These are phyloP conservation scores for Mucor plumbeus DNA, from an alignment of 371 early-diverging fungal species.

Conservation along the genomic window DNA sequence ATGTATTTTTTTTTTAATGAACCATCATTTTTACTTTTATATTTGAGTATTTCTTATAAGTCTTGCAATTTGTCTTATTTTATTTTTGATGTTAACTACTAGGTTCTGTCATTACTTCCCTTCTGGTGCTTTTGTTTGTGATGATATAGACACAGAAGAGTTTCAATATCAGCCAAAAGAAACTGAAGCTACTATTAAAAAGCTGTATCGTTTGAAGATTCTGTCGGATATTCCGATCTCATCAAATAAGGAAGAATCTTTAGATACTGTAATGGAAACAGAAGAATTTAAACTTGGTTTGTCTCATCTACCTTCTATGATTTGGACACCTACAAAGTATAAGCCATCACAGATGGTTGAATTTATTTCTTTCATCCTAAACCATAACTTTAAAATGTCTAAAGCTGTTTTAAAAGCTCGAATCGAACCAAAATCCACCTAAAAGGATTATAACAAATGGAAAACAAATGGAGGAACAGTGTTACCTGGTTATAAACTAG, in stretches of 20 bases:
- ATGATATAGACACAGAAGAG: conserved; percentile 13
- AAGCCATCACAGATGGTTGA: conserved; percentile 20
- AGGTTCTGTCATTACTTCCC: conserved; percentile 15
- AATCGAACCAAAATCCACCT: conserved; percentile 19
- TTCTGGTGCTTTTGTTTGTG: conserved; percentile 22
- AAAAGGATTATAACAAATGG: conserved; percentile 16
- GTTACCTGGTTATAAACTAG: conserved; percentile 23
- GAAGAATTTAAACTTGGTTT: conserved; percentile 14
- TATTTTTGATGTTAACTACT: conserved; percentile 20
- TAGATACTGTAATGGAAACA: conserved; percentile 18
- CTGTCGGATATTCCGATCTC: conserved; percentile 16
- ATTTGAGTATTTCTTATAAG: conserved; percentile 19
- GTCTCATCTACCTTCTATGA: neutral
- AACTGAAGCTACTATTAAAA: conserved; percentile 19
- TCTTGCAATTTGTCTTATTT: conserved; percentile 17
- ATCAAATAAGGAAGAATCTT: conserved; percentile 15
- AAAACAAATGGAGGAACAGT: conserved; percentile 25
- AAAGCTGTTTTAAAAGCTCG: conserved; percentile 21
- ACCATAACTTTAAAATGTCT: conserved; percentile 21
- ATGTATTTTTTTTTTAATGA: conserved; percentile 23
- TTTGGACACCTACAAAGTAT: conserved; percentile 24
- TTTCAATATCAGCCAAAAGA: conserved; percentile 24
- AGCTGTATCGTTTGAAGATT: conserved; percentile 18
- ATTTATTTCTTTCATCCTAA: conserved; percentile 21
- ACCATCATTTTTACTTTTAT: conserved; percentile 26